A percentile compares a stretch with the other conserved stretches of the same genome.
Conservation (phyloP, 2,329 filamentous ascomycete genomes). For the Metarhizium sp. region DNA sequence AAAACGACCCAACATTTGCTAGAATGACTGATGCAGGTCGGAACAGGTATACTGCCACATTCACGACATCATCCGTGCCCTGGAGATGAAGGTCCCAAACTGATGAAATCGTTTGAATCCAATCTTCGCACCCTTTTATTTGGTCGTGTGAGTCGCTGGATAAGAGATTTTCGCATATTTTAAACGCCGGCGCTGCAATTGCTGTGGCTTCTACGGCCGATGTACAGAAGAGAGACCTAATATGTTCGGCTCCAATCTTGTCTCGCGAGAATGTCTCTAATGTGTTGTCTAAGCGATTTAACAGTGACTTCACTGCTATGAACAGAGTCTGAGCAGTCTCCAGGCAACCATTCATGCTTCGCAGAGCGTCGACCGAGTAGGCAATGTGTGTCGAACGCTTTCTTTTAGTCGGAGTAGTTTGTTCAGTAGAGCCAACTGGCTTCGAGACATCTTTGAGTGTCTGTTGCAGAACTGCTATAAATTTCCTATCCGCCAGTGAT, state of each 20-base stretch:
- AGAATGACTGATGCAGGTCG: slow-evolving; percentile 27
- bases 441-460: slow-evolving; percentile 50
- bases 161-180: slow-evolving; percentile 32
- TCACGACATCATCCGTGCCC: slow-evolving; percentile 33
- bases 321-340: slow-evolving; percentile 40
- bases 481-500: slow-evolving; percentile 60
- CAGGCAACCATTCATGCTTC: slow-evolving; percentile 30
- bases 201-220: slow-evolving; percentile 37
- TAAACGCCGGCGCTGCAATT: slow-evolving; percentile 35
- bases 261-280: slow-evolving; percentile 28
- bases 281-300: slow-evolving; percentile 33
- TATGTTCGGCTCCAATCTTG: slow-evolving; percentile 46
- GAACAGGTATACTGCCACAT: slow-evolving; percentile 40
- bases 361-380: slow-evolving; percentile 32
- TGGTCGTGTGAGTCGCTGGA: slow-evolving; percentile 21
- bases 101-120: slow-evolving; percentile 35
- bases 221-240: slow-evolving; percentile 46
- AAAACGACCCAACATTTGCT: slow-evolving; percentile 26
- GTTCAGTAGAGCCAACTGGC: slow-evolving; percentile 16
- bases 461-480: slow-evolving; percentile 56
- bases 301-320: slow-evolving; percentile 32
- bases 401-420: slow-evolving; percentile 27
- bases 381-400: slow-evolving; percentile 30
- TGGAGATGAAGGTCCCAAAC: slow-evolving; percentile 49
- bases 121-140: slow-evolving; percentile 29